Evolutionary conservation across 345 rosid genomes (phyloP).

Genomic region (Citrus trifoliata): DNA sequence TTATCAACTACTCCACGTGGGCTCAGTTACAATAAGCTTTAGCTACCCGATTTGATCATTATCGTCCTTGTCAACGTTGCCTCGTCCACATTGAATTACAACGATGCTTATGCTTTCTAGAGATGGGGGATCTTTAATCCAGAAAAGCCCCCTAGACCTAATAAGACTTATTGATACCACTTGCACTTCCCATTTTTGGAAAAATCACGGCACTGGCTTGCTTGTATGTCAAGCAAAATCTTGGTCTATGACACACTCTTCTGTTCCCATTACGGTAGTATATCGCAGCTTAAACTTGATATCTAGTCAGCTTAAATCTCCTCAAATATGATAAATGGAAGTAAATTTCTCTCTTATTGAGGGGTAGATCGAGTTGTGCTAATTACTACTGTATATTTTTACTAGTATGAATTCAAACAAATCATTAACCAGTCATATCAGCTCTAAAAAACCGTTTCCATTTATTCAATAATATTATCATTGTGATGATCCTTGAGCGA

Average conservation of each 20-base stretch:
- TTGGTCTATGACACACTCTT: slow-evolving; percentile 1
- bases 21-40: background rate
- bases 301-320: background rate
- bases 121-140: background rate
- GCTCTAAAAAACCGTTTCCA: too few relatives aligned
- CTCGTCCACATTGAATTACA: slow-evolving; percentile 1
- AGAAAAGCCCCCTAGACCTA: background rate
- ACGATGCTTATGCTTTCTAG: background rate
- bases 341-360: too few relatives aligned
- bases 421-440: too few relatives aligned
- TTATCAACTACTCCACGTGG: slow-evolving; percentile 18
- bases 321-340: too few relatives aligned
- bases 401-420: too few relatives aligned
- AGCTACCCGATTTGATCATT: too few relatives aligned
- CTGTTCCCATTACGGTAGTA: background rate
- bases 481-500: too few relatives aligned
- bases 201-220: background rate
- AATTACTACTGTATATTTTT: too few relatives aligned
- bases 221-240: slow-evolving; percentile 7
- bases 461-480: too few relatives aligned
- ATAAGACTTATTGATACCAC: background rate
- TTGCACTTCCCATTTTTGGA: slow-evolving; percentile 5
- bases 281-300: background rate
- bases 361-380: too few relatives aligned
- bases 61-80: slow-evolving; percentile 10